Base-by-base conservation (phyloP, 495 filamentous ascomycete genomes). In the Podospora australis region DNA sequence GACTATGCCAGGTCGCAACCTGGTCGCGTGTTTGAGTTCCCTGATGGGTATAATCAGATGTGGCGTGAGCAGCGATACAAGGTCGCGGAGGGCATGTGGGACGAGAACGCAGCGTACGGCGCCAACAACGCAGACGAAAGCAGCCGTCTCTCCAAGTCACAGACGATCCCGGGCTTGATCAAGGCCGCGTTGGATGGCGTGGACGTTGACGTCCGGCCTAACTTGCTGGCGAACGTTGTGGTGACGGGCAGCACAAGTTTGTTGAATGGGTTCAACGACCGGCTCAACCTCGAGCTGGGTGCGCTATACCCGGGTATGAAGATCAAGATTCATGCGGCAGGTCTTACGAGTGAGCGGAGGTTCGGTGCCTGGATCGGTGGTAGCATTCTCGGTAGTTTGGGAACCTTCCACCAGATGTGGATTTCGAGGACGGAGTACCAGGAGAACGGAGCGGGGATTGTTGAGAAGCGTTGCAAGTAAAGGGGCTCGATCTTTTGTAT, bases 321-420 rank as follows among this genome's bases (percentile, higher is more conserved):
- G 48, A 87, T 97, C 43, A 82, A 88, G 63, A 77, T 98, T 32
- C 82, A 86, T 23, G 87, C 90, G 3, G 81, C 90, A 10, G 86
- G 88, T n/a, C 81, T 89, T 56, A 84, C 82, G 0, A 81, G 81
- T 10, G 92, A 99, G 78, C 70, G 92, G 42, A 81, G 85, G 48
- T 97, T 91, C 66, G 90, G 86, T 10, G 82, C 84, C 23, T 99
- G 94, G 94, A 86, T 99, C 53, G 92, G 92, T 20, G 92, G 92
- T 11, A 96, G 90, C 71, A 96, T 99, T 55, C 70, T 97, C 57
- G 91, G 86, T 2, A 96, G 90, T 69, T 66, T 99, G 72, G 94
- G 94, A 7, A 95, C 88, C n/a, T 99, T 99, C 67, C 92, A 99
- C 72, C 91, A 96, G 63, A 87, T 97, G 86, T 99, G 92, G 92